These are phyloP conservation scores for Daldinia caldariorum DNA, from an alignment of 495 filamentous ascomycete genomes.

Conservation along the genomic window DNA sequence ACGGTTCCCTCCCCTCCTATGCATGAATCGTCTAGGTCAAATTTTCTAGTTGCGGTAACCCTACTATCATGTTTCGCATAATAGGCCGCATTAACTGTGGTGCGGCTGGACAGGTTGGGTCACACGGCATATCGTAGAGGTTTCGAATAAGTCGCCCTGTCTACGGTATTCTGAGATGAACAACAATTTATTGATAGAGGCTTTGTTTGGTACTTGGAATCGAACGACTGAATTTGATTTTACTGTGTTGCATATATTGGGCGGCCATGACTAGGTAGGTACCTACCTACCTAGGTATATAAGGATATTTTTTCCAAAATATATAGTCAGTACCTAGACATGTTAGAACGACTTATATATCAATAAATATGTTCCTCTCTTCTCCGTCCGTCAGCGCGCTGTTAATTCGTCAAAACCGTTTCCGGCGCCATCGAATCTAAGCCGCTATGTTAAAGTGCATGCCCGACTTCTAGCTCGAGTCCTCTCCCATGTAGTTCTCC, in stretches of 20 bases:
- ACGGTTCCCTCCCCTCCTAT: no score
- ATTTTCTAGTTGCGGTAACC: no score
- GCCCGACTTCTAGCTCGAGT: constrained; percentile 33
- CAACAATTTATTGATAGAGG: no score
- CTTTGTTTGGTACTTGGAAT: no score
- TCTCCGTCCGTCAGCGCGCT: not conserved
- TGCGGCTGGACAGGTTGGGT: no score
- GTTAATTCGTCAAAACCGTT: not conserved
- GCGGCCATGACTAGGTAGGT: not conserved
- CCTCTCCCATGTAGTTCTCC: constrained; percentile 41
- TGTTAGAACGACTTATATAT: not conserved
- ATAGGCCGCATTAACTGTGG: no score
- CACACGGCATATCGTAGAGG: no score
- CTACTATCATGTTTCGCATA: no score
- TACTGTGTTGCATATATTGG: not conserved
- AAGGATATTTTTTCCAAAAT: not conserved
- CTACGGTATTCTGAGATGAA: no score
- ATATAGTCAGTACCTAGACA: not conserved
- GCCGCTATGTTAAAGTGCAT: not conserved
- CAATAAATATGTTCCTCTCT: not conserved
- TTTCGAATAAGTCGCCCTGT: no score
- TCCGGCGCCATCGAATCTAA: not conserved
- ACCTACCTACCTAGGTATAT: no score
- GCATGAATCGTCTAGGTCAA: no score
- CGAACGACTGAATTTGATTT: not conserved